Evolutionary conservation across 305 asterid genomes (phyloP).

Genomic region (Solanum hybrid): DNA sequence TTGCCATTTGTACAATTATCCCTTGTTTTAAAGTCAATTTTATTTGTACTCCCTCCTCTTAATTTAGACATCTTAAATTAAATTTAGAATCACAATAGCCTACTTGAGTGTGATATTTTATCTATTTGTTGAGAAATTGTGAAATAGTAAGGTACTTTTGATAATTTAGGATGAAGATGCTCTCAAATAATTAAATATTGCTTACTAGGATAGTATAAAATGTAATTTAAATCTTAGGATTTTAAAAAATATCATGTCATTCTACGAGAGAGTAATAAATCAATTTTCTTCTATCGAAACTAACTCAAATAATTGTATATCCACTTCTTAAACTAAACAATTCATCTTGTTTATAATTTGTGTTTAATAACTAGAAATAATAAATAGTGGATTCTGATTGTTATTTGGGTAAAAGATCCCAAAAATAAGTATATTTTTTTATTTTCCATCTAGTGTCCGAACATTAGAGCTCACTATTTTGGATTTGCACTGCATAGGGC

Average conservation of each 20-base stretch:
- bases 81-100: not conserved
- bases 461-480: too few species aligned
- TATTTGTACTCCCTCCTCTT: not conserved
- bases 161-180: not conserved
- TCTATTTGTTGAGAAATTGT: not conserved
- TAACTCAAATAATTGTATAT: not conserved
- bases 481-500: too few species aligned
- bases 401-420: not conserved
- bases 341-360: not conserved
- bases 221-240: not conserved
- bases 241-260: not conserved
- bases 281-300: not conserved
- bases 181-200: not conserved
- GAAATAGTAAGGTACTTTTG: not conserved
- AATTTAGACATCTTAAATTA: not conserved
- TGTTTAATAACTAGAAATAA: not conserved
- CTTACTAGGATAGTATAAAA: not conserved
- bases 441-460: too few species aligned
- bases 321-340: not conserved
- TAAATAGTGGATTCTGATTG: not conserved
- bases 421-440: not conserved
- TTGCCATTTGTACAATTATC: too few species aligned
- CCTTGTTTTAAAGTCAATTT: not conserved
- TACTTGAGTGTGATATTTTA: not conserved
- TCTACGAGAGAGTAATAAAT: not conserved